Base-by-base conservation (phyloP, 768 basidiomycete genomes). In the Serpula lacrymans region DNA sequence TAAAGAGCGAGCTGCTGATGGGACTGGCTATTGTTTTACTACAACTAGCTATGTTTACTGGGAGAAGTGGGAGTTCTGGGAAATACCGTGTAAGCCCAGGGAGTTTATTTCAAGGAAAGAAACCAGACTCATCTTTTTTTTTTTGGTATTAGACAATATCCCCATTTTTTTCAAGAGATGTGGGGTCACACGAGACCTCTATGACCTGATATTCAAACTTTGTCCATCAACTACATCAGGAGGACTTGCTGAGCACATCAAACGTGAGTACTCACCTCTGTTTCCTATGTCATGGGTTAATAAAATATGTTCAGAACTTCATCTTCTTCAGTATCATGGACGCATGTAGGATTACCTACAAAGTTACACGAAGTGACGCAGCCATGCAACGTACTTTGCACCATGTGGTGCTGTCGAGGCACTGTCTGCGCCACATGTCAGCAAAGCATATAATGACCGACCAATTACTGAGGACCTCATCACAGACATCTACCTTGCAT, bases 151-250 rank as follows among this genome's bases (percentile, higher is more conserved):
- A 57, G 55, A 14, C 3, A 48, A 37, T 6, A 35, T 57, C 8
- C 55, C 55, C 10, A 28, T 41, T 25, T 57, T 57, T 39, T 44
- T 49, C 33, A 36, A 52, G 35, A 36, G 42, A 5, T 55, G 51
- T 29, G 52, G 45, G 1, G 28, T 55, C 2, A 55, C 54, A 0
- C 38, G 47, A 3, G 51, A 59, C 3, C 48, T 61, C 2, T 56
- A 45, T 30, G 44, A 58, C 30, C 18, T 57, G 1, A 50, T 61
- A 11, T 28, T 54, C 13, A 54, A 59, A 43, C 6, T 61, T 3
- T 37, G 51, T 1, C 51, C 34, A 2, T 46, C 48, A 1, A 39
- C 30, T 13, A 57, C 53, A 3, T 47, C 59, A 7, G 46, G 34
- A 2, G 48, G 42, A 13, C 39, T 59, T 4, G 47, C 47, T 2